Base-by-base conservation (phyloP, 2,329 filamentous ascomycete species). In the Trichoderma gracile region DNA sequence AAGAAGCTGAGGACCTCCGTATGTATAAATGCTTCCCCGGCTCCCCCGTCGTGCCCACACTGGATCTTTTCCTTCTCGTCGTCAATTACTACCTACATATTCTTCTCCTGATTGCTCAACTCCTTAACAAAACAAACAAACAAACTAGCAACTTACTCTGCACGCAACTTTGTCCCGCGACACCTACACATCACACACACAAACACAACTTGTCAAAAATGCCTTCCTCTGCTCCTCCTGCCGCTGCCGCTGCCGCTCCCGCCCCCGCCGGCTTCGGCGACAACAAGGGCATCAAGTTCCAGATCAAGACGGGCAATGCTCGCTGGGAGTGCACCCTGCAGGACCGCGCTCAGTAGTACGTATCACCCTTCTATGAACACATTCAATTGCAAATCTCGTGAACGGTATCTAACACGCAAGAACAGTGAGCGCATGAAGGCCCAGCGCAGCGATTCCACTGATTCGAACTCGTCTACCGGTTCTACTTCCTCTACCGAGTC, bases 271-370 rank as follows among this genome's bases (percentile, higher is more conserved):
- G 47, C 66, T 66, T 78, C 30, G 75, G 79, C 60, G 74, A 80
- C 67, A 75, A 73, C 69, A 73, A 69, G 65, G 78, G 75, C 65
- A 75, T 83, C 75, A 76, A 76, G 72, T 83, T 83, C 74, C 71
- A 78, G 53, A 78, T 83, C 73, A 78, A 77, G 73, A 75, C 80
- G 46, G 79, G 79, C 66, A 73, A 75, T 69, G 67, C 73, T 54
- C 73, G 71, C 53, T 78, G 75, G 70, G 59, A 71, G 46, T 82
- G 80, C 72, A 77, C 76, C 21, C 71, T 82, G 5, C 76, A 81
- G 66, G 79, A 82, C 72, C 79, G 80, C 63, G 65, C 70, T 67
- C 62, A 72, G 14, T 80, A 81, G 81, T 82, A 78, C 67, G 80
- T 74, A 19, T 5, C n/a, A n/a, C n/a, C 8, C 27, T 5, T 4